Base-by-base conservation (phyloP, 345 rosid species). In the Ceriops zippeliana region DNA sequence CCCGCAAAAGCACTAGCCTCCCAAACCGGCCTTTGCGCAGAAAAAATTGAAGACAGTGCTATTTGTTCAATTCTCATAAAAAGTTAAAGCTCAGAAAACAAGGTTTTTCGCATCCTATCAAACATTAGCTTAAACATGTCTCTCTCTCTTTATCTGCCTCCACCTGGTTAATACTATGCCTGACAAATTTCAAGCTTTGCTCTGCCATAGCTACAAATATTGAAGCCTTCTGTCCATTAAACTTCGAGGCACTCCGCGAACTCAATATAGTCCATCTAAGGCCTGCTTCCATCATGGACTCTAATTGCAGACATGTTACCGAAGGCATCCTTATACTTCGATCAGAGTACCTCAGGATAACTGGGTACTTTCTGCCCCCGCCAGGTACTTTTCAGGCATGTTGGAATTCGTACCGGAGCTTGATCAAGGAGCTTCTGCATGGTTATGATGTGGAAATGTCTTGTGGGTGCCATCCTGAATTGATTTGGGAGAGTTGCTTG, bases 291-390 rank as follows among this genome's bases (percentile, higher is more conserved):
- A 61, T 32, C 31, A 53, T 72, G 68, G 6, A 49, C n/a, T 58
- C 15, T 30, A 37, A 62, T 22, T 81, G 83, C 15, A 68, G 52
- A 22, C 57, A 32, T 49, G 57, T 81, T 49, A 58, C 59, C 26
- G 69, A 70, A 52, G 77, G 75, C 11, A n/a, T 81, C 59, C 75
- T 58, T 10, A 35, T 78, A 53, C 69, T 81, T 47, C 79, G 75
- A 1, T 72, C 86, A 0, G 79, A 71, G 62, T 80, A 81, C 69
- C 79, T 83, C 2, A 37, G 64, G 19, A 52, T 19, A 6, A 62
- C 19, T 9, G 79, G 75, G 0, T 67, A 15, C 73, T 83, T 83
- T 35, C 67, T 69, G 30, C 83, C 84, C 6, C 80, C 84, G 37
- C 58, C 53, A 2, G 61, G 58, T 15, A 52, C 73, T 52, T 38